phyloP scores from a whole-genome alignment of 2,329 filamentous ascomycete species.

The Cladosporium sp. region DNA sequence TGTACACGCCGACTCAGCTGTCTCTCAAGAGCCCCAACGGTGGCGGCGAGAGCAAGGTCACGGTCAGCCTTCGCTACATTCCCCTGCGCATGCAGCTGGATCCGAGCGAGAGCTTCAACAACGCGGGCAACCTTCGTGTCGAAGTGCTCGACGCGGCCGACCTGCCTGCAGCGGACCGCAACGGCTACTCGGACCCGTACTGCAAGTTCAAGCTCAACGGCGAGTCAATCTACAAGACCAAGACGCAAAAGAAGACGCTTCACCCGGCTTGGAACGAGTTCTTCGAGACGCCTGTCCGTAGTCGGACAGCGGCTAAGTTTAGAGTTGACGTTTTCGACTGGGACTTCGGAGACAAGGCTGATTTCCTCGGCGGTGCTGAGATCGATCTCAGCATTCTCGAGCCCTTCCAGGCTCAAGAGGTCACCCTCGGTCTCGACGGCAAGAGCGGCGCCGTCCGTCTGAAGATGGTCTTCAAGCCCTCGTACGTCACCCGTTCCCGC shows the following conservation, averaged over 20 bases:
- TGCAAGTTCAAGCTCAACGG: constrained; percentile 90
- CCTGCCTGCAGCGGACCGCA: constrained; percentile 88
- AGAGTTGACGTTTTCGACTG: constrained; percentile 83
- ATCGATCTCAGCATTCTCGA: constrained; percentile 77
- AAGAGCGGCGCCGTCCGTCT: constrained; percentile 80
- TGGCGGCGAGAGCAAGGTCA: constrained; percentile 71
- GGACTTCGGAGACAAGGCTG: constrained; percentile 93
- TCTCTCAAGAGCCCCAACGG: constrained; percentile 76
- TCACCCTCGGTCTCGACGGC: constrained; percentile 71
- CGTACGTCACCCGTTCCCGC: constrained; percentile 78
- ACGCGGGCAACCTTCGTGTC: constrained; percentile 92
- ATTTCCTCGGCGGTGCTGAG: constrained; percentile 70
- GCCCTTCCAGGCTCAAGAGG: constrained; percentile 75
- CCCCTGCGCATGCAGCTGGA: constrained; percentile 92
- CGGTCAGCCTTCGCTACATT: constrained; percentile 89
- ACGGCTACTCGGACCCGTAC: constrained; percentile 95
- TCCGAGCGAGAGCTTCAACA: constrained; percentile 95
- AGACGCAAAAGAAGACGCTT: constrained; percentile 93
- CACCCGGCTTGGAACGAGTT: constrained; percentile 94
- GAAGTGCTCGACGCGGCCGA: constrained; percentile 81
- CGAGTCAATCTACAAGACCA: constrained; percentile 88
- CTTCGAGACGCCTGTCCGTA: constrained; percentile 78
- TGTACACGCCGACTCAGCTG: constrained; percentile 86
- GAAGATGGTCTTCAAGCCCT: constrained; percentile 83
- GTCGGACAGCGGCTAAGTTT: constrained; percentile 79